Evolutionary conservation across 1,284 basidiomycete species (phyloP).

Genomic region (Microbotryum lychnidis-dioicae): DNA sequence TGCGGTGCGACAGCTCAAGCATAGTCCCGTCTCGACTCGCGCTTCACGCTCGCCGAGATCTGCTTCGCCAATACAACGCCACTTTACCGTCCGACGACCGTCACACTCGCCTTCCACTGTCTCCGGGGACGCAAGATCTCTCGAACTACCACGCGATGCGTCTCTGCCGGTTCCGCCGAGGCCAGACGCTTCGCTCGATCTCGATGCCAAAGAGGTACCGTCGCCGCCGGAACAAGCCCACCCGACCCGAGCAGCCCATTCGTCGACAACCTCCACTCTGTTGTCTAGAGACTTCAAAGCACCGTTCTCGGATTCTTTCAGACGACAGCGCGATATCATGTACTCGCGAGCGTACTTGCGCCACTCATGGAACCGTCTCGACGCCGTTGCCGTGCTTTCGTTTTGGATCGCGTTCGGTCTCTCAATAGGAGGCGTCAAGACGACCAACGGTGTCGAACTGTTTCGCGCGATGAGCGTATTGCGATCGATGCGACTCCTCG

Average conservation of each 20-base stretch:
- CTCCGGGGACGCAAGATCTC: too few species aligned
- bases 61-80: neutral
- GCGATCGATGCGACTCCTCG: slow-evolving; percentile 70
- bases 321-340: slow-evolving; percentile 39
- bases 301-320: slow-evolving; percentile 47
- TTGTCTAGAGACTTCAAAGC: slow-evolving; percentile 33
- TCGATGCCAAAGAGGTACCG: neutral
- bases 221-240: neutral
- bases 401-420: slow-evolving; percentile 77
- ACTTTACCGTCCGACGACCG: too few species aligned
- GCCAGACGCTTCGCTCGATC: neutral
- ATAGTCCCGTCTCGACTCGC: too few species aligned
- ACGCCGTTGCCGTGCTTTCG: slow-evolving; percentile 69
- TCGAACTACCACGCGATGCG: too few species aligned
- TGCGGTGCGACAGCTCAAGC: too few species aligned
- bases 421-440: slow-evolving; percentile 58
- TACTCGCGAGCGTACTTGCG: slow-evolving; percentile 60
- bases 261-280: slow-evolving; percentile 25
- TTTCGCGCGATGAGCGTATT: slow-evolving; percentile 87
- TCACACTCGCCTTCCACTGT: too few species aligned
- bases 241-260: slow-evolving; percentile 9
- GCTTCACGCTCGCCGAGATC: too few species aligned
- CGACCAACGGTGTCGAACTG: slow-evolving; percentile 56
- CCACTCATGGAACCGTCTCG: slow-evolving; percentile 89
- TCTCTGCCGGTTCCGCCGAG: too few species aligned